Evolutionary conservation across 164 flowering plant species (phyloP).

Genomic region (Umbellularia californica): DNA sequence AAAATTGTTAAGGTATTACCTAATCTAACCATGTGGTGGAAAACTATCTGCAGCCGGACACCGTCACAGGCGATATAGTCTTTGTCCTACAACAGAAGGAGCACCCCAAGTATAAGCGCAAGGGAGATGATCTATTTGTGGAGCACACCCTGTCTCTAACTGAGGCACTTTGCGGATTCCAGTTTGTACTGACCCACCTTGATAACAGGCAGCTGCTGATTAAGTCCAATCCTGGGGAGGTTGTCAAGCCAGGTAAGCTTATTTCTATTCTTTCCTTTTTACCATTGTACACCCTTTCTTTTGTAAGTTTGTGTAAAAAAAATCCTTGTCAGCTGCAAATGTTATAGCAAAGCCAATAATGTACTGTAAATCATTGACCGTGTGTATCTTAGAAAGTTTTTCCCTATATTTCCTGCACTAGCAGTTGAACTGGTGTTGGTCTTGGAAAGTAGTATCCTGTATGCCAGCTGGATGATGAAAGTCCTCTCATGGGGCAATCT

Average conservation of each 20-base stretch:
- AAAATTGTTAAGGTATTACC: not conserved
- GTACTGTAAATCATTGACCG: too few species aligned
- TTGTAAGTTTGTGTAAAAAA: too few species aligned
- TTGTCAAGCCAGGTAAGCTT: conserved; percentile 75
- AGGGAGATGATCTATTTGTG: conserved; percentile 73
- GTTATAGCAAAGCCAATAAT: too few species aligned
- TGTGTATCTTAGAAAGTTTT: too few species aligned
- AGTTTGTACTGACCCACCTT: conserved; percentile 61
- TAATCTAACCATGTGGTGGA: not conserved
- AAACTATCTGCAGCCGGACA: conserved; percentile 66
- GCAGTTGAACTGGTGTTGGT: too few species aligned
- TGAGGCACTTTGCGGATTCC: conserved; percentile 85
- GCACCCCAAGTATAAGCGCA: conserved; percentile 79
- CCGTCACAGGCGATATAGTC: conserved; percentile 80
- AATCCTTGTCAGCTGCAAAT: too few species aligned
- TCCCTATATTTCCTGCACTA: too few species aligned
- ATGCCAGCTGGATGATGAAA: too few species aligned
- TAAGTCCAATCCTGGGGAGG: conserved; percentile 78
- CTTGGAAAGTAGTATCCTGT: too few species aligned
- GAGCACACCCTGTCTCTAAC: conserved; percentile 73
- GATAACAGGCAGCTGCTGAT: conserved; percentile 81
- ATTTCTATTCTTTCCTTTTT: not conserved
- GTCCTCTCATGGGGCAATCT: too few species aligned
- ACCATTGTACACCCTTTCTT: too few species aligned
- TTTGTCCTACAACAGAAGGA: conserved; percentile 84